Percentiles rank a stretch among this genome's conserved stretches.
Conservation (phyloP, 257 asterid genomes). For the Solanum commersonii region DNA sequence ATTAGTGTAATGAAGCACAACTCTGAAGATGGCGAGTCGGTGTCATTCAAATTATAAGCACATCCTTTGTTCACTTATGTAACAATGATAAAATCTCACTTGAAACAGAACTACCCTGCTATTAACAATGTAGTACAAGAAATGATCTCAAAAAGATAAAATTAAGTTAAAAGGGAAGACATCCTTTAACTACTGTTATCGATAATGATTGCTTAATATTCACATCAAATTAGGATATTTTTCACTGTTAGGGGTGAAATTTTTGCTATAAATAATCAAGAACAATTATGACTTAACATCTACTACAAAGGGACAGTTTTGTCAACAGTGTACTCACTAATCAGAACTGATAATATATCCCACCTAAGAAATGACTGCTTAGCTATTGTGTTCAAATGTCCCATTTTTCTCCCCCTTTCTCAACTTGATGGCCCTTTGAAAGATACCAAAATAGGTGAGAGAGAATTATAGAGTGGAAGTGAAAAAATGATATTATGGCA, state of each 20-base stretch:
- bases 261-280: not conserved
- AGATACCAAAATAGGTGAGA: not conserved
- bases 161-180: not conserved
- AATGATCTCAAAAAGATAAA: not conserved
- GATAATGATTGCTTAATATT: not conserved
- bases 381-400: constrained; percentile 32
- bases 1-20: not conserved
- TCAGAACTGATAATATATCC: constrained; percentile 1
- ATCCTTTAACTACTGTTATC: not conserved
- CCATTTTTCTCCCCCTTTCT: constrained; percentile 2
- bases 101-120: not conserved
- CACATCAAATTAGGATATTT: not conserved
- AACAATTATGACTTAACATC: not conserved
- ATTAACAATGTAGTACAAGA: not conserved
- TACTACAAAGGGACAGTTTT: not conserved
- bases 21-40: not conserved
- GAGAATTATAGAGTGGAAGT: not conserved
- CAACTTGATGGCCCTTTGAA: not conserved
- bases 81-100: not conserved
- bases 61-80: not conserved
- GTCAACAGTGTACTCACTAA: not conserved
- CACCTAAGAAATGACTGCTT: constrained; percentile 22
- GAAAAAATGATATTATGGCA: not conserved
- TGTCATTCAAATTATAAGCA: not conserved
- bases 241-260: not conserved